Evolutionary conservation across 495 filamentous ascomycete genomes (phyloP).

Genomic region (Barbatosphaeria neglecta): DNA sequence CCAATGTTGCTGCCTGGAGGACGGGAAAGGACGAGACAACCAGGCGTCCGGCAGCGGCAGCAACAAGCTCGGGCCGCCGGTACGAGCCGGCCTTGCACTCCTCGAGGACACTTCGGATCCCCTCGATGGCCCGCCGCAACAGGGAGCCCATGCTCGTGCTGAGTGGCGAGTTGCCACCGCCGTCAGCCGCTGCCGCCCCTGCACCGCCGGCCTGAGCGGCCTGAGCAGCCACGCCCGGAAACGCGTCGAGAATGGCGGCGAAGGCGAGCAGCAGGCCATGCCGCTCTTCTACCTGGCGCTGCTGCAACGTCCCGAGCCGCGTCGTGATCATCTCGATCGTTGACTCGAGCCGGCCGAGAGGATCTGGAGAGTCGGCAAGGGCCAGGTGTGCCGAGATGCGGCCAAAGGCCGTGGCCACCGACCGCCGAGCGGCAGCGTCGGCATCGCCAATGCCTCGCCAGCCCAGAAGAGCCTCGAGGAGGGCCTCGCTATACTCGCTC

Average conservation of each 20-base stretch:
- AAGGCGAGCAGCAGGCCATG: constrained; percentile 58
- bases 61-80: constrained; percentile 57
- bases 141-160: neutral
- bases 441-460: constrained; percentile 79
- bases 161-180: neutral
- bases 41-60: constrained; percentile 50
- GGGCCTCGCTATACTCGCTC: constrained; percentile 54
- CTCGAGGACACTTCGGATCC: constrained; percentile 18
- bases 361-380: constrained; percentile 1
- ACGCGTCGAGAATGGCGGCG: constrained; percentile 29
- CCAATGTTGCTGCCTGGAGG: constrained; percentile 16
- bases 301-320: constrained; percentile 35
- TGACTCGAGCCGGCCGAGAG: constrained; percentile 13
- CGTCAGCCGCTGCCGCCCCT: no score
- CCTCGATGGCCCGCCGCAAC: neutral
- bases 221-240: no score
- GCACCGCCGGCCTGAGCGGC: no score
- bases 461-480: constrained; percentile 59
- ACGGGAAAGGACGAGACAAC: constrained; percentile 33
- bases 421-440: constrained; percentile 59
- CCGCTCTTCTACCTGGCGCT: constrained; percentile 51
- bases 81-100: constrained; percentile 26
- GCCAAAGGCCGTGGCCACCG: constrained; percentile 60
- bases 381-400: constrained; percentile 35
- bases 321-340: constrained; percentile 24